Base-by-base conservation (phyloP, 1,284 basidiomycete genomes). In the Dichomitus squalens region DNA sequence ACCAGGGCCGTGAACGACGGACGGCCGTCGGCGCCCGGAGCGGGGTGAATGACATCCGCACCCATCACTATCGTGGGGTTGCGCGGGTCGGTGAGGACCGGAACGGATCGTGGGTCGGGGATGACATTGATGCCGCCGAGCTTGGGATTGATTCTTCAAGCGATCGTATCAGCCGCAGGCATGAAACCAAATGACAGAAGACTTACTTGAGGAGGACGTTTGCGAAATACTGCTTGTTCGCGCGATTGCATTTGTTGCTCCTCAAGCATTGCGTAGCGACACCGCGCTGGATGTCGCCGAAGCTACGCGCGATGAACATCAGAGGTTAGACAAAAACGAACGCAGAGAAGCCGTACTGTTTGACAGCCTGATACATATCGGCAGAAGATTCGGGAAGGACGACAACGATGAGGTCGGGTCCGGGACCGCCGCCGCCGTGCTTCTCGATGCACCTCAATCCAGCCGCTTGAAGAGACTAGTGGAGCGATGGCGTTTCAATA, bases 51-150 rank as follows among this genome's bases (percentile, higher is more conserved):
- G 36, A 89, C 88, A 70, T 92, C 88, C 16, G 89, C 87, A 64
- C 83, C 89, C 81, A 92, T 87, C 52, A 92, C 84, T n/a, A 92
- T 81, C 0, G 89, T 89, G 1, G 88, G 90, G 62, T 84, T 82
- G 29, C 80, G 75, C 1, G 84, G 81, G 64, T 92, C 89, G 0
- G 82, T 82, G n/a, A 90, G 75, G 8, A 82, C 77, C 0, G 79
- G 75, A 4, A 87, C 82, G 0, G 85, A 85, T 16, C 78, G 75
- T 1, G 85, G 78, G 50, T 87, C 86, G 0, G 88, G 88, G 43
- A 92, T 78, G 3, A 81, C 82, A 67, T 92, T 93, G 67, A 91
- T 87, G 0, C 90, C 90, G 18, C 90, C 90, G 0, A 92, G 76
- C 70, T 93, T 92, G 21, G 89, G 89, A 64, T 92, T 92, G 64